Conservation (phyloP, 2,329 filamentous ascomycete species). For the Xylariaceae sp. region DNA sequence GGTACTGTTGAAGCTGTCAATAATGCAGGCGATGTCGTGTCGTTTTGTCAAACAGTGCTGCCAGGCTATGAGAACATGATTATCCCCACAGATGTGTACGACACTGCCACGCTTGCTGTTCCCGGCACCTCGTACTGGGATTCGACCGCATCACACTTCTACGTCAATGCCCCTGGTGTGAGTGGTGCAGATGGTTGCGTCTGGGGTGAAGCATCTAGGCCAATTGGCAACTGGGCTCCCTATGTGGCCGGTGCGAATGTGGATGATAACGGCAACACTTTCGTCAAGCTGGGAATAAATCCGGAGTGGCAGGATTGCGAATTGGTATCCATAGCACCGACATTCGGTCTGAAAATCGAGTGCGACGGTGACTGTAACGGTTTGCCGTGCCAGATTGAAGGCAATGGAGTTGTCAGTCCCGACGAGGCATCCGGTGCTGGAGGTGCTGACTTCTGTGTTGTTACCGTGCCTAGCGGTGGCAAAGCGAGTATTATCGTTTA, state of each 20-base stretch:
- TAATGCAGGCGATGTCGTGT: slow-evolving; percentile 57
- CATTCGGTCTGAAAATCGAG: slow-evolving; percentile 66
- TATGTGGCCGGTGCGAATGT: slow-evolving; percentile 76
- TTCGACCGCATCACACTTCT: slow-evolving; percentile 62
- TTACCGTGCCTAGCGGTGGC: slow-evolving; percentile 64
- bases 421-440: slow-evolving; percentile 58
- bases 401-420: slow-evolving; percentile 57
- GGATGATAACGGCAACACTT: slow-evolving; percentile 60
- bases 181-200: slow-evolving; percentile 58
- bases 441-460: slow-evolving; percentile 68
- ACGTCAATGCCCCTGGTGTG: slow-evolving; percentile 67
- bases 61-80: slow-evolving; percentile 80
- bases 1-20: slow-evolving; percentile 64
- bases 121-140: slow-evolving; percentile 69
- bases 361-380: slow-evolving; percentile 67
- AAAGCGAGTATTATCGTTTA: slow-evolving; percentile 66
- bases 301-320: slow-evolving; percentile 62
- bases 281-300: slow-evolving; percentile 73
- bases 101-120: slow-evolving; percentile 60
- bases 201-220: slow-evolving; percentile 62
- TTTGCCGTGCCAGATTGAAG: slow-evolving; percentile 62
- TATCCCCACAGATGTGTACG: slow-evolving; percentile 67
- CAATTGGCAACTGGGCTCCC: slow-evolving; percentile 72
- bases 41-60: slow-evolving; percentile 76
- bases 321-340: slow-evolving; percentile 55